phyloP scores from a whole-genome alignment of 345 rosid genomes.

The Gynandropsis gynandra region DNA sequence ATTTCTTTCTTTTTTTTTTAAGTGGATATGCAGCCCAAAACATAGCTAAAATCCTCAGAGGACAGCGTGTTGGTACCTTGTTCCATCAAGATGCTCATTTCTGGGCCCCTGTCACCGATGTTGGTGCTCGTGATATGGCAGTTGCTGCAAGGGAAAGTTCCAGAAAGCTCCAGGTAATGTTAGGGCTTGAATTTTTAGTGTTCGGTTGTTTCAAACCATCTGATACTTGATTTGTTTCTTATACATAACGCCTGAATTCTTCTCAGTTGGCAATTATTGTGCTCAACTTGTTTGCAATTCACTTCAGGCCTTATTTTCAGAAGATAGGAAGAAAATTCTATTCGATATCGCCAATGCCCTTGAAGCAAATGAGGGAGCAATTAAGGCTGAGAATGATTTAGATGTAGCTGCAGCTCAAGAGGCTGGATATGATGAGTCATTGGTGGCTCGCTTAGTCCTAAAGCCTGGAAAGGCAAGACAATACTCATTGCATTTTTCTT shows the following conservation, averaged over 20 bases:
- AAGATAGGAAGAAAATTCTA: constrained; percentile 67
- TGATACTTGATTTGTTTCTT: constrained; percentile 9
- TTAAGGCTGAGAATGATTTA: constrained; percentile 63
- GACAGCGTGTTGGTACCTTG: constrained; percentile 80
- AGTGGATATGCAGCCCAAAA: constrained; percentile 78
- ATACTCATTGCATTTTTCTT: constrained; percentile 4
- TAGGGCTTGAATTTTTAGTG: background rate
- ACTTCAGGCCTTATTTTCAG: constrained; percentile 67
- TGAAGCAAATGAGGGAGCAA: constrained; percentile 63
- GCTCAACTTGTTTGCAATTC: constrained; percentile 17
- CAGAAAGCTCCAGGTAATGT: constrained; percentile 73
- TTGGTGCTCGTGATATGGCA: constrained; percentile 76
- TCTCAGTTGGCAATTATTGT: constrained; percentile 13
- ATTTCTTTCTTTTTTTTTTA: constrained; percentile 23
- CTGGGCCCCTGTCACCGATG: constrained; percentile 53
- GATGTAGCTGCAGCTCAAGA: constrained; percentile 73
- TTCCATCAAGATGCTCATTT: constrained; percentile 86
- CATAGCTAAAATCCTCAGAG: constrained; percentile 77
- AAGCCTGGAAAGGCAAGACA: constrained; percentile 78
- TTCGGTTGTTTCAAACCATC: background rate
- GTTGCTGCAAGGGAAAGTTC: constrained; percentile 92
- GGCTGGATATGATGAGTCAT: constrained; percentile 68
- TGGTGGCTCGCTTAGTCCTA: constrained; percentile 71
- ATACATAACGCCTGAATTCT: background rate
- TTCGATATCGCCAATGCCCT: constrained; percentile 76